Evolutionary conservation across 306 rosid genomes (phyloP).

Genomic region (Dryas octopetala): DNA sequence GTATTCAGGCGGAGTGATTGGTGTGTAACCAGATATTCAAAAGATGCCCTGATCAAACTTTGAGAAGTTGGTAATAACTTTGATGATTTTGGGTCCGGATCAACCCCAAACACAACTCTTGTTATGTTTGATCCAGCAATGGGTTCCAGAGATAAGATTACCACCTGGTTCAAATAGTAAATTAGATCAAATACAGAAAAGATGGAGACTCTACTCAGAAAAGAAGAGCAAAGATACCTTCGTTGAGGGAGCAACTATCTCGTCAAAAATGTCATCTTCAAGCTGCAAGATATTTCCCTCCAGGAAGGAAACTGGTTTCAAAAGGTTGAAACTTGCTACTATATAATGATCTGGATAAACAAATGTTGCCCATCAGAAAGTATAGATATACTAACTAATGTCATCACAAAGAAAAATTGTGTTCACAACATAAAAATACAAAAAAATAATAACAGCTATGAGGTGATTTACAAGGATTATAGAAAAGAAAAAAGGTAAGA

Average conservation of each 20-base stretch:
- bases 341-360: constrained; percentile 63
- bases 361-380: constrained; percentile 10
- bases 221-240: constrained; percentile 44
- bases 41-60: constrained; percentile 56
- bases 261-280: constrained; percentile 54
- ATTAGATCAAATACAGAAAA: constrained; percentile 22
- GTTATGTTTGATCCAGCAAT: constrained; percentile 49
- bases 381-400: neutral
- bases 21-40: constrained; percentile 41
- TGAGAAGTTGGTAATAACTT: constrained; percentile 44
- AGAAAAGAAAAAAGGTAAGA: neutral
- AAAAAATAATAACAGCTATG: neutral
- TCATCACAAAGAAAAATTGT: constrained; percentile 6
- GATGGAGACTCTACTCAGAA: constrained; percentile 16
- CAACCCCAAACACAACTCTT: constrained; percentile 64
- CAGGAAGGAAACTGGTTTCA: constrained; percentile 56
- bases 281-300: constrained; percentile 61
- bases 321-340: constrained; percentile 66
- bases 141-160: constrained; percentile 55
- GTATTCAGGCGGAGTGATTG: constrained; percentile 53
- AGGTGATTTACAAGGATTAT: neutral
- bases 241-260: constrained; percentile 53
- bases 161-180: constrained; percentile 52
- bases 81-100: constrained; percentile 45
- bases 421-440: neutral